Percentiles rank a stretch among this genome's conserved stretches.
phyloP scores from a whole-genome alignment of 306 rosid genomes.

The Fragaria nilgerrensis region DNA sequence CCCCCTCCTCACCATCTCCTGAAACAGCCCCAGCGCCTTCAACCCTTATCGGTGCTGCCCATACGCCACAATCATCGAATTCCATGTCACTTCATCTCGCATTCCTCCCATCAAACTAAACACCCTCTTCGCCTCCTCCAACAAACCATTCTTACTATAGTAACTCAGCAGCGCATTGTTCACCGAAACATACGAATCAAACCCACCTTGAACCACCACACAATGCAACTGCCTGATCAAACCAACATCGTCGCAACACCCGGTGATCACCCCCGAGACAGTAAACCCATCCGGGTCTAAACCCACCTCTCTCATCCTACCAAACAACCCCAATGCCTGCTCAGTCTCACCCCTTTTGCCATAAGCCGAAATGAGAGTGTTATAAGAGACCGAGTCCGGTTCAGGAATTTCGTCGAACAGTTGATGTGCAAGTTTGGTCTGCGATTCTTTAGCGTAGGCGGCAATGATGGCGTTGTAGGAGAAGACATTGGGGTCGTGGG shows the following conservation, averaged over 20 bases:
- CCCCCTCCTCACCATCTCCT: slow-evolving; percentile 56
- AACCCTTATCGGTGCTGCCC: slow-evolving; percentile 67
- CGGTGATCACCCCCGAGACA: slow-evolving; percentile 43
- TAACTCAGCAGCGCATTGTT: slow-evolving; percentile 50
- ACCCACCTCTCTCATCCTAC: slow-evolving; percentile 38
- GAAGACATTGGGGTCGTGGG: slow-evolving; percentile 43
- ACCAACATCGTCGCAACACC: slow-evolving; percentile 36
- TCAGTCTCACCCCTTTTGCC: slow-evolving; percentile 47
- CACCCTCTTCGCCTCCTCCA: slow-evolving; percentile 40
- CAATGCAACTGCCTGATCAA: slow-evolving; percentile 55
- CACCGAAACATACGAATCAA: slow-evolving; percentile 58
- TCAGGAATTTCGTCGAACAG: slow-evolving; percentile 42
- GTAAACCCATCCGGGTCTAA: slow-evolving; percentile 66
- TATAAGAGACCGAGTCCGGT: slow-evolving; percentile 55
- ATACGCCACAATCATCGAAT: slow-evolving; percentile 63
- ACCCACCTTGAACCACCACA: slow-evolving; percentile 42
- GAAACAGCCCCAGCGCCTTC: slow-evolving; percentile 56
- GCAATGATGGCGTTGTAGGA: slow-evolving; percentile 43
- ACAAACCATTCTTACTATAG: slow-evolving; percentile 50
- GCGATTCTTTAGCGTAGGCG: slow-evolving; percentile 31
- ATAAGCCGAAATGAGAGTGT: slow-evolving; percentile 62
- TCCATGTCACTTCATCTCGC: slow-evolving; percentile 82
- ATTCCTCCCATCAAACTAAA: slow-evolving; percentile 48
- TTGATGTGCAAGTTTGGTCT: slow-evolving; percentile 29
- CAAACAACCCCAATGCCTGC: slow-evolving; percentile 42